These are phyloP conservation scores for Trichoderma breve DNA, from an alignment of 2,329 filamentous ascomycete genomes.

Conservation along the genomic window DNA sequence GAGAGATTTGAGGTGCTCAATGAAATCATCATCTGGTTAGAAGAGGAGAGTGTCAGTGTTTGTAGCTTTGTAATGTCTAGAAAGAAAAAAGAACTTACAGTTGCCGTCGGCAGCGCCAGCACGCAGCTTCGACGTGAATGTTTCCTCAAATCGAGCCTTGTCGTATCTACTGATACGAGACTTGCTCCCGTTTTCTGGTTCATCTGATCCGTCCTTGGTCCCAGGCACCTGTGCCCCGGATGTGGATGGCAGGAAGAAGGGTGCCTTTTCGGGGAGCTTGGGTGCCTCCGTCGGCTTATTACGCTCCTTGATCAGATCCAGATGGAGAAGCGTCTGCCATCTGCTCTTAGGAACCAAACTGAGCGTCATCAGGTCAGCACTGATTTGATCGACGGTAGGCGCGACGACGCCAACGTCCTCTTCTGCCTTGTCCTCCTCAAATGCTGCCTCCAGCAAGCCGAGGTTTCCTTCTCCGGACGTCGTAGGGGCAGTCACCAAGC, in stretches of 20 bases:
- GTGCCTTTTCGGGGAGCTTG: slow-evolving; percentile 88
- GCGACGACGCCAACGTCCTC: slow-evolving; percentile 55
- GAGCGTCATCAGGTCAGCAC: slow-evolving; percentile 78
- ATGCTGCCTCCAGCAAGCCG: slow-evolving; percentile 73
- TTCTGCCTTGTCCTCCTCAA: slow-evolving; percentile 52
- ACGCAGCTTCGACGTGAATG: slow-evolving; percentile 57
- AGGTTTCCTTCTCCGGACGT: slow-evolving; percentile 79
- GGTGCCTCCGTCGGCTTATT: slow-evolving; percentile 93
- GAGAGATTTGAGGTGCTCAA: slow-evolving; percentile 76
- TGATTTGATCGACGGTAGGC: slow-evolving; percentile 71
- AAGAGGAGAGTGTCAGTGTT: slow-evolving; percentile 24
- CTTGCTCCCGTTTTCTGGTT: slow-evolving; percentile 44
- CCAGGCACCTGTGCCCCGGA: slow-evolving; percentile 44
- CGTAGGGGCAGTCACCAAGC: slow-evolving; percentile 64
- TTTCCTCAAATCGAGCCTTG: slow-evolving; percentile 54
- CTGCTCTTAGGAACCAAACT: slow-evolving; percentile 84
- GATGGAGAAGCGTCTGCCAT: slow-evolving; percentile 91
- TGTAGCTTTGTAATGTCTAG: slow-evolving; percentile 13
- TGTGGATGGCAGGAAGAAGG: slow-evolving; percentile 84
- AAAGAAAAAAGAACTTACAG: slow-evolving; percentile 50
- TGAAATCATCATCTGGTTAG: slow-evolving; percentile 59
- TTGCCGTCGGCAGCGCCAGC: slow-evolving; percentile 53
- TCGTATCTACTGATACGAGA: slow-evolving; percentile 71
- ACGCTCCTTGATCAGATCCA: slow-evolving; percentile 87
- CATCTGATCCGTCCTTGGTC: slow-evolving; percentile 32